A percentile compares a stretch with the other conserved stretches of the same genome.
Conservation (phyloP, 441 rosid species). For the Gossypium schwendimanii region DNA sequence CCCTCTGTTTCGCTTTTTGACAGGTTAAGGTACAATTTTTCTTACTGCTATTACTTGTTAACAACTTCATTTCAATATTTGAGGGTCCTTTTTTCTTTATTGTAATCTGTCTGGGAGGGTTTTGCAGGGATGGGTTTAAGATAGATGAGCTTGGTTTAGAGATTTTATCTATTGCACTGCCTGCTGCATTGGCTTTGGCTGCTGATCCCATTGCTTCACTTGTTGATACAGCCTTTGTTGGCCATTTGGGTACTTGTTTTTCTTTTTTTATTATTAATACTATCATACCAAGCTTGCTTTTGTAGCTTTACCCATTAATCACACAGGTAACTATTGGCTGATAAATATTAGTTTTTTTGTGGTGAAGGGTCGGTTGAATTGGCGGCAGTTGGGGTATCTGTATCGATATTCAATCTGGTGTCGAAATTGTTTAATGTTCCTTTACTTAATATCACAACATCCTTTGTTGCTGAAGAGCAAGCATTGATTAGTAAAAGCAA, state of each 20-base stretch:
- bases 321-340: not conserved
- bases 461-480: conserved; percentile 89
- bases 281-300: not conserved
- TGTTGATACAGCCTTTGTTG: conserved; percentile 81
- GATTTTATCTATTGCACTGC: conserved; percentile 76
- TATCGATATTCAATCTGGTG: conserved; percentile 71
- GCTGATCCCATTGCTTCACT: conserved; percentile 88
- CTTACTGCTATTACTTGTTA: not conserved
- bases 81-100: not conserved
- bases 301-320: not conserved
- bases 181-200: conserved; percentile 87
- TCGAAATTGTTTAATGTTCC: conserved; percentile 87
- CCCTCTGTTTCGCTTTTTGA: conserved; percentile 7
- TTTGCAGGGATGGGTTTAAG: conserved; percentile 34
- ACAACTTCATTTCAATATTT: not conserved
- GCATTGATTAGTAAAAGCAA: conserved; percentile 30
- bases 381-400: conserved; percentile 90
- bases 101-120: not conserved
- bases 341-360: conserved; percentile 7
- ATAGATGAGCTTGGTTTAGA: conserved; percentile 55
- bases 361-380: conserved; percentile 69
- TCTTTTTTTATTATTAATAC: not conserved
- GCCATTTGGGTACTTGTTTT: conserved; percentile 56
- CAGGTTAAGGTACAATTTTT: conserved; percentile 23
- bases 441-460: conserved; percentile 74